These are phyloP conservation scores for Melanopsichium pennsylvanicum DNA, from an alignment of 1,284 basidiomycete species.

Conservation along the genomic window DNA sequence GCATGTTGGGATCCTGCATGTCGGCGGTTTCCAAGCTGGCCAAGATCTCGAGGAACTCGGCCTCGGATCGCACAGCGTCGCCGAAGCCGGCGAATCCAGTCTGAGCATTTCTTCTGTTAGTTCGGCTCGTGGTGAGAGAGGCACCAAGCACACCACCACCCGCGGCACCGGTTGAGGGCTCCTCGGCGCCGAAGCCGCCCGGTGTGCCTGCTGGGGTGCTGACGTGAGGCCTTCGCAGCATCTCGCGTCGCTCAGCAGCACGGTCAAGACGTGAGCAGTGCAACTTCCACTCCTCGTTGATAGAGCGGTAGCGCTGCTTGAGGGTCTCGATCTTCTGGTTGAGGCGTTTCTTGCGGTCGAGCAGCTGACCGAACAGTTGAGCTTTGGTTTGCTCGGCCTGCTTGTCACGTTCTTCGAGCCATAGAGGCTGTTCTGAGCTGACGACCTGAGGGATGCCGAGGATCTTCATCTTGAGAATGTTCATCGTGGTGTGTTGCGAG, in stretches of 20 bases:
- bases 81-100: constrained; percentile 70
- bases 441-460: constrained; percentile 44
- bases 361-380: constrained; percentile 30
- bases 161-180: constrained; percentile 7
- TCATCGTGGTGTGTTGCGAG: constrained; percentile 34
- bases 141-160: constrained; percentile 26
- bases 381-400: constrained; percentile 21
- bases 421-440: constrained; percentile 30
- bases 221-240: constrained; percentile 29
- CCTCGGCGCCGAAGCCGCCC: constrained; percentile 33
- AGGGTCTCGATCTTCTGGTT: constrained; percentile 52
- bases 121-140: constrained; percentile 29
- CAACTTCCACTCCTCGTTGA: constrained; percentile 57
- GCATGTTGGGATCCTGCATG: constrained; percentile 85
- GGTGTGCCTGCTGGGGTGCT: constrained; percentile 40
- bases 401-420: constrained; percentile 44
- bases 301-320: constrained; percentile 51
- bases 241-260: constrained; percentile 50
- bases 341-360: constrained; percentile 45
- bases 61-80: constrained; percentile 89
- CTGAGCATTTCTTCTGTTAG: constrained; percentile 49
- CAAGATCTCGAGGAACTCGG: constrained; percentile 96
- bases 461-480: constrained; percentile 42
- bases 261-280: constrained; percentile 59
- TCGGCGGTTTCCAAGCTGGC: constrained; percentile 90